Evolutionary conservation across 2,329 filamentous ascomycete species (phyloP).

Genomic region (Emergomyces africanus): DNA sequence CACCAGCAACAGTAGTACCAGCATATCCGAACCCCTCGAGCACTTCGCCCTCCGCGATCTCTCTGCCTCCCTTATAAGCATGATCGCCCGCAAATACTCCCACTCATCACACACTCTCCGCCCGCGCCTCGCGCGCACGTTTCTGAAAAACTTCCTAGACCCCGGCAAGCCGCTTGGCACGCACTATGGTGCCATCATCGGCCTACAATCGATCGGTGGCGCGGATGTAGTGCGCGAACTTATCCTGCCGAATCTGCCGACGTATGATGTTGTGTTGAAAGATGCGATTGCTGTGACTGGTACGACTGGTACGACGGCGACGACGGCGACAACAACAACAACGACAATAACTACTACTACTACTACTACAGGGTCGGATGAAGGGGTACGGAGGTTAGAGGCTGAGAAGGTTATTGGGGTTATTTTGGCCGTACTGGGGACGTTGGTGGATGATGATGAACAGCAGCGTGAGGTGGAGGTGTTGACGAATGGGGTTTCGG

Average conservation of each 20-base stretch:
- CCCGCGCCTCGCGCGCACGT: slow-evolving; percentile 81
- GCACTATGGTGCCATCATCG: slow-evolving; percentile 78
- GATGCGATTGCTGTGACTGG: slow-evolving; percentile 34
- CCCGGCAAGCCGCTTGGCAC: slow-evolving; percentile 69
- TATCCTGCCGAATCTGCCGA: slow-evolving; percentile 52
- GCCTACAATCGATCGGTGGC: slow-evolving; percentile 65
- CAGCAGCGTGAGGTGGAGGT: slow-evolving; percentile 2
- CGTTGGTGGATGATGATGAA: slow-evolving; percentile 37
- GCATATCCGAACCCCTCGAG: slow-evolving; percentile 41
- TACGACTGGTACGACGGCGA: slow-evolving; percentile 37
- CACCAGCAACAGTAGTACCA: slow-evolving; percentile 56
- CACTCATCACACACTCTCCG: slow-evolving; percentile 70
- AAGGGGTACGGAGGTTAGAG: slow-evolving; percentile 41
- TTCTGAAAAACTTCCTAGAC: slow-evolving; percentile 83
- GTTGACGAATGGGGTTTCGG: slow-evolving; percentile 27
- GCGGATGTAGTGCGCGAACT: slow-evolving; percentile 50
- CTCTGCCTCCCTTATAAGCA: slow-evolving; percentile 66
- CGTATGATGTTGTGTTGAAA: slow-evolving; percentile 49
- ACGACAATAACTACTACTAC: slow-evolving; percentile 27
- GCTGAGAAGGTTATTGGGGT: slow-evolving; percentile 48
- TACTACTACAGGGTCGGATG: slow-evolving; percentile 31
- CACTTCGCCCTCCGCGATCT: slow-evolving; percentile 76
- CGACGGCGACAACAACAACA: slow-evolving; percentile 24
- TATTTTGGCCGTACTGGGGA: slow-evolving; percentile 43
- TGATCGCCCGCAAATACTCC: slow-evolving; percentile 70